phyloP scores from a whole-genome alignment of 495 filamentous ascomycete species.

The Pseudoneurospora amorphoporcata region DNA sequence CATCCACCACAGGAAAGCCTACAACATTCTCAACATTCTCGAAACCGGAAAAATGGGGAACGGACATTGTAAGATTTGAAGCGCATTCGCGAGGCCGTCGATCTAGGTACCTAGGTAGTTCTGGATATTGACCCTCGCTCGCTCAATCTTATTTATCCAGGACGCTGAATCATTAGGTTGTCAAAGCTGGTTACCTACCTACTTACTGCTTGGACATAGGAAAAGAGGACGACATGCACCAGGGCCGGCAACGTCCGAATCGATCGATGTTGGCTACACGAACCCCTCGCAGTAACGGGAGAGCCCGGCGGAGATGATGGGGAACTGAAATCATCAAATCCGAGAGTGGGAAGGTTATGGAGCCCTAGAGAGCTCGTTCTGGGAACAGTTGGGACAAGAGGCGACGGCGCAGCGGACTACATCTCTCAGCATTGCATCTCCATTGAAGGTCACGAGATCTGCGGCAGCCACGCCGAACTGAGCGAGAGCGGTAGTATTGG shows the following conservation, averaged over 20 bases:
- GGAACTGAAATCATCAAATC: too few species aligned
- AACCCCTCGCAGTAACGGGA: not conserved
- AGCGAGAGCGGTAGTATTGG: too few species aligned
- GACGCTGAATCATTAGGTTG: not conserved
- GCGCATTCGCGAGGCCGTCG: not conserved
- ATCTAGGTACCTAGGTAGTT: too few species aligned
- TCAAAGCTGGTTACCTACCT: too few species aligned
- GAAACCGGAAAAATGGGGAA: not conserved
- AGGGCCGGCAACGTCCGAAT: conserved; percentile 2
- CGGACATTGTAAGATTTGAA: not conserved
- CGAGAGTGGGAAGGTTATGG: too few species aligned
- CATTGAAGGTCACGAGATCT: not conserved
- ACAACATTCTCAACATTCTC: not conserved
- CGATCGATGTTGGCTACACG: not conserved
- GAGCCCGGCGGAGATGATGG: not conserved
- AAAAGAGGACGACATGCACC: not conserved
- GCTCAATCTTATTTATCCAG: too few species aligned
- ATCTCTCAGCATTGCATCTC: not conserved
- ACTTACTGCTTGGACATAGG: too few species aligned
- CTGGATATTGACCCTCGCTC: not conserved
- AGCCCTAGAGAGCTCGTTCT: not conserved
- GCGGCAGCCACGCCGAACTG: too few species aligned
- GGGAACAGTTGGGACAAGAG: not conserved
- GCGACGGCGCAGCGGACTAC: not conserved
- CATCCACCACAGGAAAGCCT: not conserved